These are phyloP conservation scores for Colletotrichum costaricense DNA, from an alignment of 2,329 filamentous ascomycete genomes.

Conservation along the genomic window DNA sequence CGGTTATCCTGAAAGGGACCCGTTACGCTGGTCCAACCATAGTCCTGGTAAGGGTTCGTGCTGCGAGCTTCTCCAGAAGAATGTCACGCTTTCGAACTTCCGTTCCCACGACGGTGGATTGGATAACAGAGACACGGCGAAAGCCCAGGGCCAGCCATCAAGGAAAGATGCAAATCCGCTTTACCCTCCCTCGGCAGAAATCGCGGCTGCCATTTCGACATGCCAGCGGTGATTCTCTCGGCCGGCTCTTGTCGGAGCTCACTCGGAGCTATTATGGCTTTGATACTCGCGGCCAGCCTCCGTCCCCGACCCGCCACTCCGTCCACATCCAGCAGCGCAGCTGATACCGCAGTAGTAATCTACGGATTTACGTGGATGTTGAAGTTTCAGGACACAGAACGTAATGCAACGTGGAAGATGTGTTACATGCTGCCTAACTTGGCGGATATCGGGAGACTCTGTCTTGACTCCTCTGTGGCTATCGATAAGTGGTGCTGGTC, in stretches of 20 bases:
- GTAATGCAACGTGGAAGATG: conserved; percentile 15
- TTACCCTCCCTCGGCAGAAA: not conserved
- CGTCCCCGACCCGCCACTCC: not conserved
- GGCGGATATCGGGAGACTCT: conserved; percentile 1
- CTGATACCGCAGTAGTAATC: not conserved
- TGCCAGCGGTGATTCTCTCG: not conserved
- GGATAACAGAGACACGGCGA: conserved; percentile 1
- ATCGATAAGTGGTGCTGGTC: conserved; percentile 8
- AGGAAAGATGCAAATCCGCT: not conserved
- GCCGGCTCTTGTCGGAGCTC: conserved; percentile 13
- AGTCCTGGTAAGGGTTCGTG: not conserved
- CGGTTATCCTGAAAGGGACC: not conserved
- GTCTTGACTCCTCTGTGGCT: not conserved
- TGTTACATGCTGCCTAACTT: conserved; percentile 7
- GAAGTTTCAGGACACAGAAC: conserved; percentile 24
- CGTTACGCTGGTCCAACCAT: conserved; percentile 3
- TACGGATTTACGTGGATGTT: conserved; percentile 6
- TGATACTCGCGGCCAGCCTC: not conserved
- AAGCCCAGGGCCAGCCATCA: not conserved
- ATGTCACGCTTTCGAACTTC: conserved; percentile 14
- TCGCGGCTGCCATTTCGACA: not conserved
- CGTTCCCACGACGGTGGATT: conserved; percentile 6
- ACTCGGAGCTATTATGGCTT: conserved; percentile 21
- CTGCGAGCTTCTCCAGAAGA: conserved; percentile 12
- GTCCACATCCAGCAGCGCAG: not conserved